phyloP scores from a whole-genome alignment of 1,284 basidiomycete species.

The Schizopora paradoxa region DNA sequence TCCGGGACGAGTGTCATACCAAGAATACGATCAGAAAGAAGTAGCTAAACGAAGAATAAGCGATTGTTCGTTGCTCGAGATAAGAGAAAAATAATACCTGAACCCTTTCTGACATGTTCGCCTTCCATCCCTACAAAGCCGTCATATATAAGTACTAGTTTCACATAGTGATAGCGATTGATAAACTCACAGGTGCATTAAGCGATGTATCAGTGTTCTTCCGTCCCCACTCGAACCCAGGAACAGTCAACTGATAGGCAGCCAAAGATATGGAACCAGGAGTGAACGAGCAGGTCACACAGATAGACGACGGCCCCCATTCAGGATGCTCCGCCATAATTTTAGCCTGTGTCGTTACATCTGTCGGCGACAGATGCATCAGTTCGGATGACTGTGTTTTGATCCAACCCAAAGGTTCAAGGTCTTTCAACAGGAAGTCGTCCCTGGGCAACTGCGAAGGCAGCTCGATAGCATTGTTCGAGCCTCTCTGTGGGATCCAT shows the following conservation, averaged over 20 bases:
- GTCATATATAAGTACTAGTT: constrained; percentile 20
- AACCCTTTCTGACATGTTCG: constrained; percentile 95
- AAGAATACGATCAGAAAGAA: constrained; percentile 90
- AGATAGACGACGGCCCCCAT: constrained; percentile 92
- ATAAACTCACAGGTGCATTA: constrained; percentile 59
- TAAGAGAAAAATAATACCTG: constrained; percentile 38
- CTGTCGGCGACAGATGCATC: constrained; percentile 86
- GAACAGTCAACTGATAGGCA: constrained; percentile 83
- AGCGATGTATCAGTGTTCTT: constrained; percentile 87
- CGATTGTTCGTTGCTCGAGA: background rate
- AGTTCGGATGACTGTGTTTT: constrained; percentile 95
- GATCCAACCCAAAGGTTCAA: constrained; percentile 97
- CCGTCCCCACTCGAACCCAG: constrained; percentile 98
- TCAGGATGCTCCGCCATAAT: constrained; percentile 95
- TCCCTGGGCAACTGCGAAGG: constrained; percentile 85
- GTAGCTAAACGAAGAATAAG: constrained; percentile 36
- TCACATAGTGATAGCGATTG: constrained; percentile 5
- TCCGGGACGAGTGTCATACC: constrained; percentile 90
- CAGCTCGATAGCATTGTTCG: constrained; percentile 89
- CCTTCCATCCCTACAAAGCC: constrained; percentile 74
- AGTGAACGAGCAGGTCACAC: constrained; percentile 93
- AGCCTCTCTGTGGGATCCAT: constrained; percentile 95
- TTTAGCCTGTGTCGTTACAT: constrained; percentile 95
- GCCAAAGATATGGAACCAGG: constrained; percentile 96
- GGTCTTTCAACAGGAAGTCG: constrained; percentile 90